These are phyloP conservation scores for Bipolaris cookei DNA, from an alignment of 2,329 filamentous ascomycete genomes.

Conservation along the genomic window DNA sequence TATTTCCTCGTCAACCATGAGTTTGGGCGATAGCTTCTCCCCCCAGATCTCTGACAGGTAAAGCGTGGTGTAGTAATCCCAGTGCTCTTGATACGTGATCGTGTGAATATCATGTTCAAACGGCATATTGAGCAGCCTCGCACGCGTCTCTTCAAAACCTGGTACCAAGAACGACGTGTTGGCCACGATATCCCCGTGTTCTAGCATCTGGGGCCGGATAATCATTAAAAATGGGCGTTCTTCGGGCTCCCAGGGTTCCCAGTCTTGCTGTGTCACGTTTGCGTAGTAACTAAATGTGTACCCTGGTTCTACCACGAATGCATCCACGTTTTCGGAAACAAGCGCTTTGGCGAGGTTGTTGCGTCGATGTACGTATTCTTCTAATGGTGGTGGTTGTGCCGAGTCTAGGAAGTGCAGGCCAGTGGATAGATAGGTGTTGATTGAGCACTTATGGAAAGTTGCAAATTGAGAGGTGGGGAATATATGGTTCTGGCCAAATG, in stretches of 20 bases:
- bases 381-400: constrained; percentile 55
- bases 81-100: constrained; percentile 68
- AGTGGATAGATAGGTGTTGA: constrained; percentile 56
- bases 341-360: constrained; percentile 64
- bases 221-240: constrained; percentile 69
- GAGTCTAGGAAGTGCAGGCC: constrained; percentile 62
- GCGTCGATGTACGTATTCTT: constrained; percentile 63
- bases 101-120: constrained; percentile 59
- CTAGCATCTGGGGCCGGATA: constrained; percentile 56
- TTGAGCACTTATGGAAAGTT: constrained; percentile 58
- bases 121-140: constrained; percentile 65
- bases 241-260: constrained; percentile 70
- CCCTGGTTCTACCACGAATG: constrained; percentile 68
- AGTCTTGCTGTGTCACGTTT: constrained; percentile 66
- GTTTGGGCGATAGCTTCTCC: constrained; percentile 39
- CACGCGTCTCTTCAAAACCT: constrained; percentile 66
- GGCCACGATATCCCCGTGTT: constrained; percentile 55
- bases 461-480: background rate
- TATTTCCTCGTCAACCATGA: constrained; percentile 72
- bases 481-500: background rate
- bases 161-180: constrained; percentile 66
- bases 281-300: constrained; percentile 70
- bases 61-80: constrained; percentile 67
- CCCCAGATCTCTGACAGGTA: constrained; percentile 49
- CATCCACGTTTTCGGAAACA: constrained; percentile 59